Evolutionary conservation across 148 eudicot genomes (phyloP), one percentile per base, ranked within the genome.

Genomic region (Persicaria maculosa): DNA sequence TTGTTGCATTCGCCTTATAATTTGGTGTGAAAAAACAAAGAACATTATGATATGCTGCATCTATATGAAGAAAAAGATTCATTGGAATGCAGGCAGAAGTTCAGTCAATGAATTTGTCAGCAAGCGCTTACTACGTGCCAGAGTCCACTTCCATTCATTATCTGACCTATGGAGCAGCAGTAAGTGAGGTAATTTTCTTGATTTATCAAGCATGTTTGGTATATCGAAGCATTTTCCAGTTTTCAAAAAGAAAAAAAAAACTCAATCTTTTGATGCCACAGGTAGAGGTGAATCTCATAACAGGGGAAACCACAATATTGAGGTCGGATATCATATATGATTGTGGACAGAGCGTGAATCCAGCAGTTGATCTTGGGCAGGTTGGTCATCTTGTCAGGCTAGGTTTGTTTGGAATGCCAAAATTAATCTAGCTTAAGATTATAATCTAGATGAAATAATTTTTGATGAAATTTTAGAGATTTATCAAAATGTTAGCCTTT

Each of bases 311-410:
- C 57, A 79, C 72, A 80, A 86, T 89, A 48, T 71, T 89, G 82
- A 86, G 79, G 68, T 68, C 94, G 22, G 98, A 93, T 83, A 86
- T 93, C 69, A 80, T 91, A 14, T 93, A 93, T 76, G 98, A 93
- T 74, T 93, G 98, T 54, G 98, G 98, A 31, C 92, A 89, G 79
- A 89, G 94, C 82, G 77, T 93, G 84, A 91, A 93, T 79, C 98
- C 98, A 65, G 98, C 97, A 75, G 94, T 93, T 68, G 97, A 93
- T 73, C 81, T 93, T 82, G 97, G 97, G 82, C 97, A 92, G 97
- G 95, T 89, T 52, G 50, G 72, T 78, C 40, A 31, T 31, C 40
- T 31, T 31, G 3, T 31, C 40, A 31, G 40, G 2, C 1, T 31
- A 1, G 40, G 40, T 3, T 3, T 1, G 40, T 31, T 31, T 31